Conservation (phyloP, 192 early-diverging fungal genomes). For the Lobulomyces angularis region DNA sequence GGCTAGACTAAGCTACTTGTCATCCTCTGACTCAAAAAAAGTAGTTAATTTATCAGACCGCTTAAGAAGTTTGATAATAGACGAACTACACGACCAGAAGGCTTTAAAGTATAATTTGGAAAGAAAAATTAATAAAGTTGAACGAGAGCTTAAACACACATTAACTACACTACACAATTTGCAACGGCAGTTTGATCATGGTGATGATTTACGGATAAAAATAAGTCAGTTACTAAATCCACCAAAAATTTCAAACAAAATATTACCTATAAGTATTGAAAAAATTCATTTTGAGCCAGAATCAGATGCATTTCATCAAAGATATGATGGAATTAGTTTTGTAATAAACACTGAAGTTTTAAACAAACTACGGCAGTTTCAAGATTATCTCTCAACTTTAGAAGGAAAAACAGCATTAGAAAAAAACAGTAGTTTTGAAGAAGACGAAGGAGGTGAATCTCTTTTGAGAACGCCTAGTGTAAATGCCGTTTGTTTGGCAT, state of each 20-base stretch:
- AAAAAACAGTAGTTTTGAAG: no score
- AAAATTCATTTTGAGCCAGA: background rate
- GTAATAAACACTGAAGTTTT: conserved; percentile 17
- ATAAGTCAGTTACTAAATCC: conserved; percentile 26
- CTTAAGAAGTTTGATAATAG: conserved; percentile 35
- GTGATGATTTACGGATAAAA: conserved; percentile 35
- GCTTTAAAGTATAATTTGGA: conserved; percentile 39
- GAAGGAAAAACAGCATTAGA: no score
- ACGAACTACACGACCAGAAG: conserved; percentile 32
- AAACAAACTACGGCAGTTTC: conserved; percentile 22
- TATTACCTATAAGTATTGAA: conserved; percentile 19
- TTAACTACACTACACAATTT: no score
- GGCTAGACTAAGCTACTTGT: conserved; percentile 17
- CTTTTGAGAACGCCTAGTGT: background rate
- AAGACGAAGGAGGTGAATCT: background rate
- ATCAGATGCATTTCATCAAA: conserved; percentile 6
- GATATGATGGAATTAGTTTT: conserved; percentile 17
- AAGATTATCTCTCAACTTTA: conserved; percentile 7
- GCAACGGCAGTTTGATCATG: conserved; percentile 27
- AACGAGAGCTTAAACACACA: conserved; percentile 28
- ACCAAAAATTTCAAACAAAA: conserved; percentile 21
- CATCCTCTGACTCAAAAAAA: conserved; percentile 20
- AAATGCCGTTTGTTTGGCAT: conserved; percentile 19
- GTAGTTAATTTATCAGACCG: conserved; percentile 36
- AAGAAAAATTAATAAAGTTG: conserved; percentile 30